phyloP scores from a whole-genome alignment of 2,329 filamentous ascomycete genomes.

The Laburnicola sp. region DNA sequence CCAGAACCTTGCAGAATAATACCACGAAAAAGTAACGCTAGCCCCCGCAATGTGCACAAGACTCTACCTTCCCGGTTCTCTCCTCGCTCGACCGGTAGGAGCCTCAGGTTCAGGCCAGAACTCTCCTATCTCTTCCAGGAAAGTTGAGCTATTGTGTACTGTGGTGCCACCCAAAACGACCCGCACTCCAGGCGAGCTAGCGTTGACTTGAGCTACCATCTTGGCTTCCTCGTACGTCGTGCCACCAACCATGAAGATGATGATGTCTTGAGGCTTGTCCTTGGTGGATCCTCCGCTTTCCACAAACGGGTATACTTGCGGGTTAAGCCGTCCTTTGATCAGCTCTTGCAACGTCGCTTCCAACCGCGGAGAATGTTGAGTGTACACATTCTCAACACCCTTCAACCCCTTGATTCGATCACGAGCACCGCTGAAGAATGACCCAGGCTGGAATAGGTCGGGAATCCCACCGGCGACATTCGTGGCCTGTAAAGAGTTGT shows the following conservation, averaged over 20 bases:
- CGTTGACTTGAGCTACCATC: conserved; percentile 92
- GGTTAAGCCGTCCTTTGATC: conserved; percentile 85
- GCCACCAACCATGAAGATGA: conserved; percentile 92
- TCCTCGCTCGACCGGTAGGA: not conserved
- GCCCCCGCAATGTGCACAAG: too few species aligned
- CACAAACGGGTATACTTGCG: conserved; percentile 89
- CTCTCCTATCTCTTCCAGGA: conserved; percentile 58
- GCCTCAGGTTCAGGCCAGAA: conserved; percentile 6
- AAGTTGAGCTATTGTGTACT: conserved; percentile 84
- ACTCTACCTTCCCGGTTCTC: too few species aligned
- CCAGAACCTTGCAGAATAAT: too few species aligned
- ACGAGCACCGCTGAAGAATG: conserved; percentile 86
- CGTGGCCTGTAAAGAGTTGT: conserved; percentile 76
- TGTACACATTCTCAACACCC: conserved; percentile 98
- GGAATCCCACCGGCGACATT: conserved; percentile 78
- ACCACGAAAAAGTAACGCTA: too few species aligned
- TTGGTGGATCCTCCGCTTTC: conserved; percentile 83
- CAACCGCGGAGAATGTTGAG: conserved; percentile 87
- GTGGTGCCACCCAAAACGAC: conserved; percentile 87
- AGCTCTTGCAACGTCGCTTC: conserved; percentile 88
- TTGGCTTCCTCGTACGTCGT: conserved; percentile 97
- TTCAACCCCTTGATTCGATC: conserved; percentile 92
- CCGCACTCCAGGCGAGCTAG: conserved; percentile 81
- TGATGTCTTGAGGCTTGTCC: conserved; percentile 95
- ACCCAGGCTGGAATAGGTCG: conserved; percentile 84